These are phyloP conservation scores for Vaccinium myrtillus DNA, from an alignment of 148 eudicot species.

Conservation along the genomic window DNA sequence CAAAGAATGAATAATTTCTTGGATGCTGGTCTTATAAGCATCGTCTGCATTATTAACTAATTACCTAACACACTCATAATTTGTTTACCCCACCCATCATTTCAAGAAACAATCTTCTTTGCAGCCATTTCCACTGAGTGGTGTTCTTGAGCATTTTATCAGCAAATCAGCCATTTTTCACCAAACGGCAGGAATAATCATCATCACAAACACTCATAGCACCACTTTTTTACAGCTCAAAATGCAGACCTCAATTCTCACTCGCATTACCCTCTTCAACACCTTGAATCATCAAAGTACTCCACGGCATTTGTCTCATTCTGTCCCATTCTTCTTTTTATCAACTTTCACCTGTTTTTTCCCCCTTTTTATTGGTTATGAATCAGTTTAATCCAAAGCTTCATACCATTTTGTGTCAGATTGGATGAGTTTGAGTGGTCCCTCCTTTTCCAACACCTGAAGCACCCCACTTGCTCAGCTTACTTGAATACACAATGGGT, in stretches of 20 bases:
- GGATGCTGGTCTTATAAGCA: slow-evolving; percentile 27
- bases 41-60: slow-evolving; percentile 4
- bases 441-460: background rate
- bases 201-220: slow-evolving; percentile 14
- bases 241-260: background rate
- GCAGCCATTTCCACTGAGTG: background rate
- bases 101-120: background rate
- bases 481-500: slow-evolving; percentile 28
- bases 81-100: background rate
- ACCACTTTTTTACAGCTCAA: background rate
- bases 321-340: background rate
- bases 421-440: background rate
- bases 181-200: slow-evolving; percentile 19
- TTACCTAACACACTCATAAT: background rate
- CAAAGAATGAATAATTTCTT: too few relatives aligned
- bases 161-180: background rate
- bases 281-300: background rate
- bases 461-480: background rate
- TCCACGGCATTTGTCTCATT: background rate
- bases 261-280: background rate
- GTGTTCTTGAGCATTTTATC: background rate
- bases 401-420: background rate
- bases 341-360: background rate
- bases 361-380: background rate
- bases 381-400: slow-evolving; percentile 9